phyloP scores from a whole-genome alignment of 306 rosid species.

The Medicago arabica region DNA sequence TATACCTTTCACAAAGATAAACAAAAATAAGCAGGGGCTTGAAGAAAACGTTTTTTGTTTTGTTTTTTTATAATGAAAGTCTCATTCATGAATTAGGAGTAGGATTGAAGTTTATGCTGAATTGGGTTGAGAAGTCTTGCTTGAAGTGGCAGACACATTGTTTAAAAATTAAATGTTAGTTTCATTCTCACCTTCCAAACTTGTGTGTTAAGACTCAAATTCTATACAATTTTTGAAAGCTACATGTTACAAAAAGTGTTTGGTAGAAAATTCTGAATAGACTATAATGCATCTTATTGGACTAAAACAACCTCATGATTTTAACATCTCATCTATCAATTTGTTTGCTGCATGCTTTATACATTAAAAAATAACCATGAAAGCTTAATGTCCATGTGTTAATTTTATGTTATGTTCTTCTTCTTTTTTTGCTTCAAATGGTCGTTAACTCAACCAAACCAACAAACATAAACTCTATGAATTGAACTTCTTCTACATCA shows the following conservation, averaged over 20 bases:
- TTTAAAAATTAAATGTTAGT: conserved; percentile 46
- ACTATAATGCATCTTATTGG: conserved; percentile 26
- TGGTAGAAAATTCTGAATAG: conserved; percentile 21
- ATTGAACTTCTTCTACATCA: conserved; percentile 38
- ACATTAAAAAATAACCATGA: conserved; percentile 1
- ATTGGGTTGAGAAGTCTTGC: conserved; percentile 62
- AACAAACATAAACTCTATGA: conserved; percentile 35
- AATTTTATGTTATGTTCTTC: conserved; percentile 11
- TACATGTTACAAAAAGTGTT: conserved; percentile 29
- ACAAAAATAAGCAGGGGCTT: conserved; percentile 5
- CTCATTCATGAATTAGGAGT: conserved; percentile 52
- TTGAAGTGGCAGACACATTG: conserved; percentile 59
- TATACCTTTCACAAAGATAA: background rate
- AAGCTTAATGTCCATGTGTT: conserved; percentile 1
- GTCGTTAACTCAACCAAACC: conserved; percentile 40
- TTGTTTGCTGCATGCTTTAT: conserved; percentile 1
- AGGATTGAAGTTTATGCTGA: conserved; percentile 55
- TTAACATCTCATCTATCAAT: conserved; percentile 38
- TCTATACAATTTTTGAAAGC: conserved; percentile 28
- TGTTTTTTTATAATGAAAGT: background rate
- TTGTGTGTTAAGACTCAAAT: conserved; percentile 51
- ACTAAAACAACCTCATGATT: conserved; percentile 44
- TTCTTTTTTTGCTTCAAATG: conserved; percentile 48
- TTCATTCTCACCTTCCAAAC: conserved; percentile 55
- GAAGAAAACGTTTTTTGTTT: background rate